Base-by-base conservation (phyloP, 805 yeast genomes). In the Lachancea kluyveri region DNA sequence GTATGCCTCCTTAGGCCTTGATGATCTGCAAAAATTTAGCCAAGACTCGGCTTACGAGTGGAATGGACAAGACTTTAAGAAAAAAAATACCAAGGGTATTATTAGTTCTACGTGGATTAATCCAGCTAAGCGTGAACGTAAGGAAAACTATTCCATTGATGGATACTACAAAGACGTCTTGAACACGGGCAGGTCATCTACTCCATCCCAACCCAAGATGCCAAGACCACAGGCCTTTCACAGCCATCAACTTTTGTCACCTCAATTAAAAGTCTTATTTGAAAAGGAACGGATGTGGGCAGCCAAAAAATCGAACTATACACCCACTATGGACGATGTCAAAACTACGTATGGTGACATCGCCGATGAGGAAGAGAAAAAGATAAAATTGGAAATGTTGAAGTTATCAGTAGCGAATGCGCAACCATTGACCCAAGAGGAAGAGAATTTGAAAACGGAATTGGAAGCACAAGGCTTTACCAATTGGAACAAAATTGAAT, bases 221-320 rank as follows among this genome's bases (percentile, higher is more conserved):
- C 96, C 97, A 21, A 85, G 80, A 50, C 92, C 85, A 46, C 64
- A 83, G 39, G 77, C 76, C 37, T 66, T 85, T 23, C 84, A 81
- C 52, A 95, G 92, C 51, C 96, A 88, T 59, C 98, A 92, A 58
- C 85, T 92, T 48, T 84, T 72, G 55, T 86, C 95, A 1, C 69
- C 78, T n/a, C 71, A 82, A 50, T 62, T 92, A 27, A 67, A 72
- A 42, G 86, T 81, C 34, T 54, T 92, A 24, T 77, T 82, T 50
- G 95, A 86, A 37, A 70, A 79, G 57, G 97, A 92, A 52, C 77
- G 79, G 46, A 76, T 80, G 36, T 79, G 76, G 57, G 81, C 70
- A 55, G 78, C 83, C 35, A 80, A 85, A 49, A 76, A 70, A 45
- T 70, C 73, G 15, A 74, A 73, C 9, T 80, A 72, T 60, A 82